phyloP scores from a whole-genome alignment of 192 early-diverging fungal genomes.

The Spizellomyces punctatus region DNA sequence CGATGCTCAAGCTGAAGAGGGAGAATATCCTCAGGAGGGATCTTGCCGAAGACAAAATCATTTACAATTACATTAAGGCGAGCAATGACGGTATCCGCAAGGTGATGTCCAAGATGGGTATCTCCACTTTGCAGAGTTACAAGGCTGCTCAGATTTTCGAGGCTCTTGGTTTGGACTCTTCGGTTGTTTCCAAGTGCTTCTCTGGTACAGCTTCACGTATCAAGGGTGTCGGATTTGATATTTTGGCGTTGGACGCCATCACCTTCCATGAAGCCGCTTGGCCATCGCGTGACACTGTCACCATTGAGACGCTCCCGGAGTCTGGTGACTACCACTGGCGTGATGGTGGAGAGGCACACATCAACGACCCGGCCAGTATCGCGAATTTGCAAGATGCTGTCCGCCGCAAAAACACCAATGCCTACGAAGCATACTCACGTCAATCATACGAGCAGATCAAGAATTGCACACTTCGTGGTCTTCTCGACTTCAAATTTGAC shows the following conservation, averaged over 20 bases:
- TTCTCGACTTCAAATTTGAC: conserved; percentile 86
- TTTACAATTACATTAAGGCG: conserved; percentile 84
- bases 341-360: conserved; percentile 85
- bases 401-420: conserved; percentile 80
- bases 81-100: conserved; percentile 94
- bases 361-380: conserved; percentile 88
- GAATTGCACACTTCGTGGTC: conserved; percentile 90
- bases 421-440: conserved; percentile 85
- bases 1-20: conserved; percentile 85
- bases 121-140: conserved; percentile 95
- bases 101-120: conserved; percentile 99
- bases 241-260: conserved; percentile 86
- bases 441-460: conserved; percentile 81
- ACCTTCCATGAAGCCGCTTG: conserved; percentile 84
- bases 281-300: conserved; percentile 68
- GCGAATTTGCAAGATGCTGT: conserved; percentile 95
- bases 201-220: conserved; percentile 94
- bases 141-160: conserved; percentile 99
- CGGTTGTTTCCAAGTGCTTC: conserved; percentile 90
- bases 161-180: conserved; percentile 85
- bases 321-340: conserved; percentile 98
- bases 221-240: conserved; percentile 77
- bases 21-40: conserved; percentile 70
- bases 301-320: conserved; percentile 77
- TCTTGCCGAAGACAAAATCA: conserved; percentile 66